phyloP scores from a whole-genome alignment of 805 yeast genomes.

The Candida koratica region DNA sequence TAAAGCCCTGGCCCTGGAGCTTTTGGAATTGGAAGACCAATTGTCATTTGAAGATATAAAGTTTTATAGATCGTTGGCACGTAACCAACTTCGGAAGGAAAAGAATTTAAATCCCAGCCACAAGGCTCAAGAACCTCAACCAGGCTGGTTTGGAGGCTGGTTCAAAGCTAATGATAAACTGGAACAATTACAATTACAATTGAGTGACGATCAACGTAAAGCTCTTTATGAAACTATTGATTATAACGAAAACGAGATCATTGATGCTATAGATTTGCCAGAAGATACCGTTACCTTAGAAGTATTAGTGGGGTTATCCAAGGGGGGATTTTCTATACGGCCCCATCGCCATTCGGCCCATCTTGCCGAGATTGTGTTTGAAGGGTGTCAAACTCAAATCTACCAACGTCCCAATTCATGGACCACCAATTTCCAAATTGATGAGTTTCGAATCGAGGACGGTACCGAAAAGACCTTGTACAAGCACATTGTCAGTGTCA shows the following conservation, averaged over 20 bases:
- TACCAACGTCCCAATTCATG: slow-evolving; percentile 78
- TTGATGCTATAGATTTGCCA: slow-evolving; percentile 62
- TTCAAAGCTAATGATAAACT: slow-evolving; percentile 10
- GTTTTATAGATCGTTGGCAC: slow-evolving; percentile 79
- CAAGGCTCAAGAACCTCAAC: slow-evolving; percentile 14
- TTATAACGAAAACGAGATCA: slow-evolving; percentile 58
- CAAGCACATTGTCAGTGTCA: slow-evolving; percentile 83
- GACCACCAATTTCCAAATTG: slow-evolving; percentile 64
- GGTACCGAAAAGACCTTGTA: slow-evolving; percentile 76
- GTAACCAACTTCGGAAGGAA: slow-evolving; percentile 60
- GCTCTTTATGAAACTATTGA: slow-evolving; percentile 94
- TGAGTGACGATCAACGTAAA: slow-evolving; percentile 83
- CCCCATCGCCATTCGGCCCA: slow-evolving; percentile 38
- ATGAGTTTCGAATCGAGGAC: slow-evolving; percentile 83
- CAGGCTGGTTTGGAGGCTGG: slow-evolving; percentile 71
- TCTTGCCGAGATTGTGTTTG: slow-evolving; percentile 76
- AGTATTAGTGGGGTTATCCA: slow-evolving; percentile 61
- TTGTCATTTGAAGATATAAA: slow-evolving; percentile 75
- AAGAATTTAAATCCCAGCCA: slow-evolving; percentile 20
- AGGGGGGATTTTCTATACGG: slow-evolving; percentile 71
- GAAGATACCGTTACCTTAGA: slow-evolving; percentile 68
- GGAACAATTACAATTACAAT: slow-evolving; percentile 28
- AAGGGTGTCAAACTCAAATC: slow-evolving; percentile 72
- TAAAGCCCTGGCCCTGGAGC: slow-evolving; percentile 26
- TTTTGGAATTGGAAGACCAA: slow-evolving; percentile 54